Base-by-base conservation (phyloP, 306 rosid species). In the Castanopsis chinensis region DNA sequence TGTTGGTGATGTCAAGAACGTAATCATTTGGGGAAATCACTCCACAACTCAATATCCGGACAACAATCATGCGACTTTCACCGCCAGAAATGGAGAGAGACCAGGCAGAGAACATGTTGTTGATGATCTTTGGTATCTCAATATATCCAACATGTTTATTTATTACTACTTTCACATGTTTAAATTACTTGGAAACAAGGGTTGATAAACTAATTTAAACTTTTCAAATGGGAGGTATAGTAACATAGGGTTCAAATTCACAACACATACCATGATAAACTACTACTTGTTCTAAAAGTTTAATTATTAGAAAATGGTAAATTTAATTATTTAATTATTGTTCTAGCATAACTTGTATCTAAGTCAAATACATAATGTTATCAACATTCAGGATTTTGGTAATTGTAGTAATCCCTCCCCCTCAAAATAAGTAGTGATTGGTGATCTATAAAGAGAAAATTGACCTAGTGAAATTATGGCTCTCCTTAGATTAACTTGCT, bases 31-130 rank as follows among this genome's bases (percentile, higher is more conserved):
- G 98, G 99, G 99, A 1, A 93, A 92, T 77, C 98, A 93, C 85
- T 95, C 99, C 71, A 92, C 98, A 56, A 88, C 96, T 59, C 97
- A 94, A 81, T 92, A 94, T 72, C 99, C 94, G 13, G 97, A 95
- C 23, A 91, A 88, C 71, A 93, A 91, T 77, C 97, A 93, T 67
- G 99, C 99, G 2, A 90, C 86, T 2, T 88, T 88, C 68, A 72
- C 75, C 27, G 74, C 74, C 35, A 74, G 72, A 55, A 5, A 61
- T 1, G 87, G 79, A 5, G 85, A 81, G 25, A 92, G 86, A 76
- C 71, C 82, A 0, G 96, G 91, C 73, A 84, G 85, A 80, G 88
- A 89, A 75, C 83, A 6, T 35, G 41, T 77, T 73, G 85, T 89
- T 51, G 90, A 93, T 72, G 93, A 90, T 85, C 72, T 85, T 0